Evolutionary conservation across 352 stramenopile genomes (phyloP).

Genomic region (Phytophthora quininea): DNA sequence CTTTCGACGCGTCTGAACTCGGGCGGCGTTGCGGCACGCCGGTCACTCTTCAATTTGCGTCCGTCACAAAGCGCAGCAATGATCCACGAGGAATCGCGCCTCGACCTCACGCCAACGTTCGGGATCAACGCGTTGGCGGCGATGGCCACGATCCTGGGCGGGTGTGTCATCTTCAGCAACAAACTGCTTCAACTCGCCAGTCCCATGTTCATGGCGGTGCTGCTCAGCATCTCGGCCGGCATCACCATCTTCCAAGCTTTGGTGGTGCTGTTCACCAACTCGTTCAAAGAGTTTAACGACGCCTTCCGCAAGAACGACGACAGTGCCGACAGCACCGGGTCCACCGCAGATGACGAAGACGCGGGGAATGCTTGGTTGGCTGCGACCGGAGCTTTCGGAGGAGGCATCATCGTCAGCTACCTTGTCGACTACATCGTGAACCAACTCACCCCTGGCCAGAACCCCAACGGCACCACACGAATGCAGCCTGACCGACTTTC

Average conservation of each 20-base stretch:
- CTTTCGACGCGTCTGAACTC: slow-evolving; percentile 29
- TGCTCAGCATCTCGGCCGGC: slow-evolving; percentile 69
- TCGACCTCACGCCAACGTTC: slow-evolving; percentile 47
- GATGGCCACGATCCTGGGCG: slow-evolving; percentile 64
- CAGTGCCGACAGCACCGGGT: slow-evolving; percentile 17
- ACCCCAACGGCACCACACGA: slow-evolving; percentile 42
- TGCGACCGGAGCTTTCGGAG: slow-evolving; percentile 87
- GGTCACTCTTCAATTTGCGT: slow-evolving; percentile 30
- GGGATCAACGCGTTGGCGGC: slow-evolving; percentile 62
- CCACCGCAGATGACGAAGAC: slow-evolving; percentile 20
- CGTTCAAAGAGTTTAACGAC: slow-evolving; percentile 46
- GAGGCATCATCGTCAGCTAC: slow-evolving; percentile 74
- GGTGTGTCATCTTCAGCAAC: slow-evolving; percentile 75
- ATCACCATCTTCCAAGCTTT: slow-evolving; percentile 85
- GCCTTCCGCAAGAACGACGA: slow-evolving; percentile 29
- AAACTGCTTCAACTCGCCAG: slow-evolving; percentile 68
- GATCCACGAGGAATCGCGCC: slow-evolving; percentile 33
- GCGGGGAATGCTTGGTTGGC: slow-evolving; percentile 70
- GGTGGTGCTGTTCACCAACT: slow-evolving; percentile 67
- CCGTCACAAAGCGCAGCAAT: neutral
- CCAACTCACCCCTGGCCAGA: slow-evolving; percentile 41
- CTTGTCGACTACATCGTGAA: slow-evolving; percentile 56
- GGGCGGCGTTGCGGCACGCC: neutral
- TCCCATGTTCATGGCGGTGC: slow-evolving; percentile 56
- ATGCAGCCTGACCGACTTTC: slow-evolving; percentile 38